Evolutionary conservation across 2,329 filamentous ascomycete genomes (phyloP), one percentile per base, ranked within the genome.

Genomic region (Pseudocercospora fuligena): DNA sequence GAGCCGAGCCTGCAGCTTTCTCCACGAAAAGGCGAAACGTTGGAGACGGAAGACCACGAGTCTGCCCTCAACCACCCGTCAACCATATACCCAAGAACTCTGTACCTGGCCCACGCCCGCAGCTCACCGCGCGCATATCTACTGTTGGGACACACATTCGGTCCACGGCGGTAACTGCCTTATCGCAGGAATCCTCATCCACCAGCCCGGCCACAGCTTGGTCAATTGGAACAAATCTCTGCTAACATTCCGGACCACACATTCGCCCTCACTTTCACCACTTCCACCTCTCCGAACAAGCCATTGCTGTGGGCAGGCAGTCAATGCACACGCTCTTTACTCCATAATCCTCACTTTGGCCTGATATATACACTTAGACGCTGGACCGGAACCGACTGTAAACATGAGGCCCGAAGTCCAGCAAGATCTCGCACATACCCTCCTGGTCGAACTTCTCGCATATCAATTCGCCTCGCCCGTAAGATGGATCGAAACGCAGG

Each of bases 401-500:
- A 72, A 25, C 76, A 98, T 98, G 94, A 92, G 92, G 86, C 95
- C 95, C 81, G 95, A 99, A 88, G 87, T 98, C 82, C 94, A 99
- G 89, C 95, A 99, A 84, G 95, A 99, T 86, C 92, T 99, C 82
- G 92, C 95, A 78, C 94, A 99, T 83, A 98, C 94, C 74, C 89
- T 99, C 82, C 92, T 99, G 79, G 92, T 99, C 73, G 95, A 99
- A 89, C 92, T 99, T 72, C 89, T 99, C 74, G 95, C 95, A 85
- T 99, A 98, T 83, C 95, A 99, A 81, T 99, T 99, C 82, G 95
- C 95, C 76, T 98, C 94, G 63, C 95, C 95, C 60, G 95, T 99
- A 75, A 90, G 95, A 89, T 99, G 95, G 95, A 99, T 99, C 82
- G 95, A 99, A 84, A 99, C 95, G 63, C 95, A 99, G 84, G 95